phyloP scores from a whole-genome alignment of 2,329 filamentous ascomycete genomes.

The Rhynchosporium agropyri region DNA sequence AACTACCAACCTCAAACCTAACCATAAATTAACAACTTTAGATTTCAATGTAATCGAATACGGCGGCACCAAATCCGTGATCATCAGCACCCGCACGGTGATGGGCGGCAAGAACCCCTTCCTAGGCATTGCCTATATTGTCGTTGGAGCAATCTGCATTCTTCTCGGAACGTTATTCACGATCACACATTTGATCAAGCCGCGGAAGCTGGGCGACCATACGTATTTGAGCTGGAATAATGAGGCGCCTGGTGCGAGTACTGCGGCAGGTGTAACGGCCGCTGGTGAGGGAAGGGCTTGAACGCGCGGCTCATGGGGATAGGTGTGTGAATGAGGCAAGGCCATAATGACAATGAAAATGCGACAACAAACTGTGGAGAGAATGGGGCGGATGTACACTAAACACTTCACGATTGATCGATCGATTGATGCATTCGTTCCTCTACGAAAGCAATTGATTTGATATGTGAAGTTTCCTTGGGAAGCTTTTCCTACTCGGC shows the following conservation, averaged over 20 bases:
- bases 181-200: constrained; percentile 85
- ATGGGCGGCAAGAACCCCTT: constrained; percentile 96
- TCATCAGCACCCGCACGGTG: constrained; percentile 86
- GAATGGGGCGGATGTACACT: constrained; percentile 23
- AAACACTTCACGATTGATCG: constrained; percentile 12
- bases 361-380: not conserved
- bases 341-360: too few species aligned
- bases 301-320: not conserved
- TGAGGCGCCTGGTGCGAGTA: constrained; percentile 58
- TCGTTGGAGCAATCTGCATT: constrained; percentile 91
- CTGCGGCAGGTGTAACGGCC: constrained; percentile 43
- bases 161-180: constrained; percentile 87
- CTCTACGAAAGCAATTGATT: not conserved
- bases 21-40: constrained; percentile 44
- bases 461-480: not conserved
- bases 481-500: not conserved
- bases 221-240: constrained; percentile 97
- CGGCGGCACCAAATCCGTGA: constrained; percentile 84
- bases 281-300: constrained; percentile 20
- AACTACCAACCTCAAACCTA: not conserved
- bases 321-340: too few species aligned
- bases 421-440: not conserved
- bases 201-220: constrained; percentile 96
- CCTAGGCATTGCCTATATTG: constrained; percentile 93
- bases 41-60: constrained; percentile 81